These are phyloP conservation scores for Pezicula carpinea DNA, from an alignment of 2,329 filamentous ascomycete species.

Conservation along the genomic window DNA sequence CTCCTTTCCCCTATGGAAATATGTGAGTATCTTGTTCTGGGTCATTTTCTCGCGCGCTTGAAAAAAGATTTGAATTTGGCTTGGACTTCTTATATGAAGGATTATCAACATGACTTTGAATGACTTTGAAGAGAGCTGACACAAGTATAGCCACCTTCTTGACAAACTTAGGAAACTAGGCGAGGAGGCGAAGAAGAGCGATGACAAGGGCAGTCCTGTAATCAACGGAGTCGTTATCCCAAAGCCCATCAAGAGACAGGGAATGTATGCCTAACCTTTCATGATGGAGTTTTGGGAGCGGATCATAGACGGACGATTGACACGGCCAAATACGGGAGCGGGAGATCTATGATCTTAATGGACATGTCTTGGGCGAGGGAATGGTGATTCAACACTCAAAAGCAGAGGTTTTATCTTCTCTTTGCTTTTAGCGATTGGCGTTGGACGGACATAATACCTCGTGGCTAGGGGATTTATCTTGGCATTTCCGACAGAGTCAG, in stretches of 20 bases:
- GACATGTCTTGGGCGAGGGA: too few relatives aligned
- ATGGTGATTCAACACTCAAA: too few relatives aligned
- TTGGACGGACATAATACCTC: too few relatives aligned
- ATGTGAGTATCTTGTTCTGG: background rate
- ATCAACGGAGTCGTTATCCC: constrained; percentile 33
- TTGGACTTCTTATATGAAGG: background rate
- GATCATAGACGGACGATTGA: too few relatives aligned
- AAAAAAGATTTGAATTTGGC: background rate
- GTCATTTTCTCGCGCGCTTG: background rate
- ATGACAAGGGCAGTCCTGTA: constrained; percentile 26
- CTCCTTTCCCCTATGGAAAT: background rate
- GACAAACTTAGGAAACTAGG: constrained; percentile 47
- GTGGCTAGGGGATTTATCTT: too few relatives aligned
- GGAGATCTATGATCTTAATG: too few relatives aligned
- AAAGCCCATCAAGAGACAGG: constrained; percentile 37
- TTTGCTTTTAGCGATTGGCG: too few relatives aligned
- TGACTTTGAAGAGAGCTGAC: background rate
- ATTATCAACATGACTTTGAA: background rate
- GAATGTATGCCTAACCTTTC: background rate
- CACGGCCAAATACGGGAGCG: too few relatives aligned
- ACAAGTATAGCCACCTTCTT: constrained; percentile 44
- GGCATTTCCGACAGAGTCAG: too few relatives aligned
- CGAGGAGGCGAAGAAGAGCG: constrained; percentile 27
- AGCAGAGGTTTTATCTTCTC: too few relatives aligned
- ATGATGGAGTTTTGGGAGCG: too few relatives aligned